phyloP scores from a whole-genome alignment of 116 monocot genomes.

The Cymodocea nodosa region DNA sequence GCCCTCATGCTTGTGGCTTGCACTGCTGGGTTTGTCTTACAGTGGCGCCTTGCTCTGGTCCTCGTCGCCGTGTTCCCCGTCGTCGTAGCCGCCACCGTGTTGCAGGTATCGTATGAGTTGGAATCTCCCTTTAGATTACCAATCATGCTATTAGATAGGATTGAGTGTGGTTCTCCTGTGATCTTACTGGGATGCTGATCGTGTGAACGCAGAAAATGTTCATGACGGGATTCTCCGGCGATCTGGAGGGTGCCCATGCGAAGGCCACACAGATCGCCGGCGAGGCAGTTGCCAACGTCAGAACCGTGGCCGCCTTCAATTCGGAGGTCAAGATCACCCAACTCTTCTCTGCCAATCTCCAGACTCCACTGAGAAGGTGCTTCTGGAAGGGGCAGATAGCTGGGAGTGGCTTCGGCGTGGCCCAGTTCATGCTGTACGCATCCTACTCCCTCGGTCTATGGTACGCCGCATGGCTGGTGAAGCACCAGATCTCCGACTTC shows the following conservation, averaged over 20 bases:
- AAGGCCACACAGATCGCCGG: constrained; percentile 80
- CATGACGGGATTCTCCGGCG: constrained; percentile 96
- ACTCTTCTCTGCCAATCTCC: constrained; percentile 55
- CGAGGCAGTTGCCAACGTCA: constrained; percentile 71
- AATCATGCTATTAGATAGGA: no score
- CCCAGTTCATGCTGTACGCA: constrained; percentile 86
- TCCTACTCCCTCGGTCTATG: constrained; percentile 85
- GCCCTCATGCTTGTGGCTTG: constrained; percentile 89
- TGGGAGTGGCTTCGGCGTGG: constrained; percentile 78
- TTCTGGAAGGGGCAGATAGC: constrained; percentile 98
- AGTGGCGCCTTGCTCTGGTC: constrained; percentile 92
- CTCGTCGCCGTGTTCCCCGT: constrained; percentile 83
- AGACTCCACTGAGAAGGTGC: constrained; percentile 72
- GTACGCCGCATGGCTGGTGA: constrained; percentile 88
- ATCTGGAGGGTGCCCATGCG: constrained; percentile 61
- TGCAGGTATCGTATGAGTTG: constrained; percentile 33
- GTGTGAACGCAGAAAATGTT: constrained; percentile 99
- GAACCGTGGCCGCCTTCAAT: constrained; percentile 86
- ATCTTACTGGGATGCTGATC: no score
- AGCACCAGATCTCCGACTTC: constrained; percentile 89
- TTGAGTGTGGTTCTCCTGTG: no score
- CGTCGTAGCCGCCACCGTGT: constrained; percentile 82
- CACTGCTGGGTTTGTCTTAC: constrained; percentile 79
- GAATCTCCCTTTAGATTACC: no score
- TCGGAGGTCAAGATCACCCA: constrained; percentile 52